Evolutionary conservation across 2,329 filamentous ascomycete species (phyloP).

Genomic region (Alternaria ventricosa): DNA sequence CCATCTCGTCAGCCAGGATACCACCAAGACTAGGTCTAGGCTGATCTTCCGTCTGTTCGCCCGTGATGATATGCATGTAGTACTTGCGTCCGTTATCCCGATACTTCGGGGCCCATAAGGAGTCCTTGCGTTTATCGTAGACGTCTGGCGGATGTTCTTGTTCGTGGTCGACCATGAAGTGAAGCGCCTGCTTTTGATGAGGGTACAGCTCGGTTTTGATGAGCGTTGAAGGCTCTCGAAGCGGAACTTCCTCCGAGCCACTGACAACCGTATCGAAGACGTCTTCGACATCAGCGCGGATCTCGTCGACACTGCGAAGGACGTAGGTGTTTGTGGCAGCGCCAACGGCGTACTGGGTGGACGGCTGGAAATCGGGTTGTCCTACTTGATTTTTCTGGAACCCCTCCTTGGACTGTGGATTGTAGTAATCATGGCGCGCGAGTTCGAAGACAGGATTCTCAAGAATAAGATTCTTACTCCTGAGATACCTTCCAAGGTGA

Average conservation of each 20-base stretch:
- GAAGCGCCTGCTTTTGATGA: slow-evolving; percentile 89
- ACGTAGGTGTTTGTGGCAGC: slow-evolving; percentile 22
- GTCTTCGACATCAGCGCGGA: slow-evolving; percentile 80
- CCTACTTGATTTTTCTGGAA: slow-evolving; percentile 22
- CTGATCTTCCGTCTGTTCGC: slow-evolving; percentile 47
- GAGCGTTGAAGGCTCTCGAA: slow-evolving; percentile 71
- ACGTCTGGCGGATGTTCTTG: slow-evolving; percentile 65
- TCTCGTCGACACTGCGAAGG: slow-evolving; percentile 70
- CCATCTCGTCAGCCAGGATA: slow-evolving; percentile 60
- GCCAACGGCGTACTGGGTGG: slow-evolving; percentile 10
- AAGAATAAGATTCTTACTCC: slow-evolving; percentile 71
- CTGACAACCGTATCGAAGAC: slow-evolving; percentile 87
- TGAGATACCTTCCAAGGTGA: slow-evolving; percentile 71
- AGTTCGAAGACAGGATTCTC: slow-evolving; percentile 66
- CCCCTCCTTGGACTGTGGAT: slow-evolving; percentile 66
- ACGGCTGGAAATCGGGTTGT: slow-evolving; percentile 21
- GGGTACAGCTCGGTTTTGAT: slow-evolving; percentile 71
- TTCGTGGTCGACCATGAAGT: slow-evolving; percentile 85
- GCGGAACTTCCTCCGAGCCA: slow-evolving; percentile 72
- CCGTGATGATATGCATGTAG: slow-evolving; percentile 88
- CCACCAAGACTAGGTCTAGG: slow-evolving; percentile 51
- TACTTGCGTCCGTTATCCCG: slow-evolving; percentile 63
- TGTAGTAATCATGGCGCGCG: slow-evolving; percentile 72
- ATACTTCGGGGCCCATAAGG: slow-evolving; percentile 75
- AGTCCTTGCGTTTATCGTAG: slow-evolving; percentile 69